A percentile compares a stretch with the other conserved stretches of the same genome.
phyloP scores from a whole-genome alignment of 2,329 filamentous ascomycete species.

The Alternaria brassicicola region DNA sequence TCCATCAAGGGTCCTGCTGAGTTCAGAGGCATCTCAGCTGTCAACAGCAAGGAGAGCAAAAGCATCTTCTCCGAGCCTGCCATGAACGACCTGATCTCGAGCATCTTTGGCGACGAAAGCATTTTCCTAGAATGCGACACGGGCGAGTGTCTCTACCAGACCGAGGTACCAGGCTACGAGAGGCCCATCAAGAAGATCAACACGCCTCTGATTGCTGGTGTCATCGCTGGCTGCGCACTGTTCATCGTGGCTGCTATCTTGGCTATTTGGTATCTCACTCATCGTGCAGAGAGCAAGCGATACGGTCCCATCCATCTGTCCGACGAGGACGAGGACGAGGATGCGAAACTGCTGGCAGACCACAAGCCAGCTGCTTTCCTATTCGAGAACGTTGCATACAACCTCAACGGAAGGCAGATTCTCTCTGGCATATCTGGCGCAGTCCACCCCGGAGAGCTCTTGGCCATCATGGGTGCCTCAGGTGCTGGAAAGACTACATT shows the following conservation, averaged over 20 bases:
- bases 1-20: constrained; percentile 85
- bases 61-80: constrained; percentile 89
- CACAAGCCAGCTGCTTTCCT: constrained; percentile 89
- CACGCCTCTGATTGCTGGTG: constrained; percentile 90
- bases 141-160: constrained; percentile 92
- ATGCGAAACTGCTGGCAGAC: constrained; percentile 82
- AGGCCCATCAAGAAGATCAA: constrained; percentile 93
- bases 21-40: constrained; percentile 71
- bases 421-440: constrained; percentile 79
- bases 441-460: constrained; percentile 92
- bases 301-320: constrained; percentile 75
- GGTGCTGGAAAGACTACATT: constrained; percentile 98
- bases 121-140: constrained; percentile 82
- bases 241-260: constrained; percentile 90
- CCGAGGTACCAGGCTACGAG: constrained; percentile 89
- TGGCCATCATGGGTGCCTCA: constrained; percentile 97
- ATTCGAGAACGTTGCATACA: constrained; percentile 87
- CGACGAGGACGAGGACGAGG: constrained; percentile 86
- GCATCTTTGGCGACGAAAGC: constrained; percentile 88
- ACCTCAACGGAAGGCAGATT: constrained; percentile 86
- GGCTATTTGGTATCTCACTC: constrained; percentile 83
- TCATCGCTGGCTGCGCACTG: constrained; percentile 84
- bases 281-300: constrained; percentile 67
- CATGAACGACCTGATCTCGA: constrained; percentile 88
- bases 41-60: constrained; percentile 66